Percentiles rank a stretch among this genome's conserved stretches.
Evolutionary conservation across 495 filamentous ascomycete genomes (phyloP).

Genomic region (Platismatia glauca): DNA sequence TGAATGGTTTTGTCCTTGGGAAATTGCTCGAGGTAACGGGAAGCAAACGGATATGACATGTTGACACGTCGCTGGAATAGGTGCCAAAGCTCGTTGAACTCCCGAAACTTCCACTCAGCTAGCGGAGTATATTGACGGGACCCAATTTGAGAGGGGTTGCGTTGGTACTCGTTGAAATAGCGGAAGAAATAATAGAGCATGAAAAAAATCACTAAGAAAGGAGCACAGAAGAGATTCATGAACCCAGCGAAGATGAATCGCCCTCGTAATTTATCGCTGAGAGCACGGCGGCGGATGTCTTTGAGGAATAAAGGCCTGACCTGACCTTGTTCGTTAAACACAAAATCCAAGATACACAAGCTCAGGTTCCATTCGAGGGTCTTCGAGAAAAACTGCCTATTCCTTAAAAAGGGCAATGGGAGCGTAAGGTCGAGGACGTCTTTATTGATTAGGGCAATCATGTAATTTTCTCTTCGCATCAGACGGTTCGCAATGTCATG

Average conservation of each 20-base stretch:
- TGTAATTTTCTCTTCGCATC: slow-evolving; percentile 93
- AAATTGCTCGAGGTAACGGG: slow-evolving; percentile 89
- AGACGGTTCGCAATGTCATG: slow-evolving; percentile 94
- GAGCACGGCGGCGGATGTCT: slow-evolving; percentile 63
- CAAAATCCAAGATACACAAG: slow-evolving; percentile 82
- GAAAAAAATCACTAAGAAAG: slow-evolving; percentile 74
- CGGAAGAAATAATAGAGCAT: slow-evolving; percentile 82
- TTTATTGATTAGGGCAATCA: slow-evolving; percentile 95
- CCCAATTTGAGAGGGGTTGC: slow-evolving; percentile 73
- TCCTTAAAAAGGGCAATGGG: slow-evolving; percentile 72
- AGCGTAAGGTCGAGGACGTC: slow-evolving; percentile 82
- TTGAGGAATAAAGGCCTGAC: slow-evolving; percentile 75
- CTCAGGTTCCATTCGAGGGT: slow-evolving; percentile 84
- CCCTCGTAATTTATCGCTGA: slow-evolving; percentile 65
- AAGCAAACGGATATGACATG: slow-evolving; percentile 91
- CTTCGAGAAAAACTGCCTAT: slow-evolving; percentile 67
- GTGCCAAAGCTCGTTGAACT: slow-evolving; percentile 95
- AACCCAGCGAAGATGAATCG: slow-evolving; percentile 74
- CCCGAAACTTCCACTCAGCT: slow-evolving; percentile 95
- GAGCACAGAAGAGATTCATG: slow-evolving; percentile 78
- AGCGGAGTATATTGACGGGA: slow-evolving; percentile 84
- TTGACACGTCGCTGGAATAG: slow-evolving; percentile 80
- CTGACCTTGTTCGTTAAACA: slow-evolving; percentile 82
- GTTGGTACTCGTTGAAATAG: slow-evolving; percentile 92
- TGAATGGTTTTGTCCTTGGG: slow-evolving; percentile 89